A percentile compares a stretch with the other conserved stretches of the same genome.
These are phyloP conservation scores for Mycena vitilis DNA, from an alignment of 768 basidiomycete species.

Conservation along the genomic window DNA sequence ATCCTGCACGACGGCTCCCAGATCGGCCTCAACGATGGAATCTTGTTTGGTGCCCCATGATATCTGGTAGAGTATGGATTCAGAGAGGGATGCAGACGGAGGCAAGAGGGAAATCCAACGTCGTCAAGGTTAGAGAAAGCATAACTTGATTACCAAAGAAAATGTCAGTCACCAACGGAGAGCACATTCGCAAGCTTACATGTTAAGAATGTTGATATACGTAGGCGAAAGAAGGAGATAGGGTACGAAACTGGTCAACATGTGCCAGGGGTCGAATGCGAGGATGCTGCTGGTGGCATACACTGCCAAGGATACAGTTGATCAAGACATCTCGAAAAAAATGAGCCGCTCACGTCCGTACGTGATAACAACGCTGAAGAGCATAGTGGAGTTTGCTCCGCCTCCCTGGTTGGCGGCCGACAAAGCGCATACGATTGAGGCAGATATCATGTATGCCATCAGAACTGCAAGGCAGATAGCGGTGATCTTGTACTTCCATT, in stretches of 20 bases:
- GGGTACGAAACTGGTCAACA: constrained; percentile 90
- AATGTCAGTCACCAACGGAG: constrained; percentile 5
- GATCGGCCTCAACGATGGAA: constrained; percentile 74
- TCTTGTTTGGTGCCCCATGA: constrained; percentile 99
- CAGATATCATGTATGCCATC: constrained; percentile 87
- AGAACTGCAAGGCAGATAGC: constrained; percentile 79
- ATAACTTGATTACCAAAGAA: constrained; percentile 60
- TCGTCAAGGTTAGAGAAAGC: constrained; percentile 90
- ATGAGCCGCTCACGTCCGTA: constrained; percentile 62
- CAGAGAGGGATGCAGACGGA: constrained; percentile 1
- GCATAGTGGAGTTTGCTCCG: constrained; percentile 75
- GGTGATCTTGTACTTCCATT: constrained; percentile 88
- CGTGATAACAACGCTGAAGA: constrained; percentile 88
- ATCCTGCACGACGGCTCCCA: constrained; percentile 87
- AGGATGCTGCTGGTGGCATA: constrained; percentile 83
- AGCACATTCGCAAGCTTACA: constrained; percentile 58
- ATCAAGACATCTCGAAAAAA: constrained; percentile 40
- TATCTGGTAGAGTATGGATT: constrained; percentile 57
- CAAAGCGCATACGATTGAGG: constrained; percentile 84
- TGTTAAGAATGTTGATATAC: constrained; percentile 81
- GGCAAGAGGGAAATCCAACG: constrained; percentile 46
- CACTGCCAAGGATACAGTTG: constrained; percentile 55
- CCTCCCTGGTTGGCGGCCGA: constrained; percentile 77
- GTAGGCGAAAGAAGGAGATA: constrained; percentile 90
- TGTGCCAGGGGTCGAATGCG: constrained; percentile 96